Base-by-base conservation (phyloP, 2,329 filamentous ascomycete genomes). In the Fusarium scirpi region DNA sequence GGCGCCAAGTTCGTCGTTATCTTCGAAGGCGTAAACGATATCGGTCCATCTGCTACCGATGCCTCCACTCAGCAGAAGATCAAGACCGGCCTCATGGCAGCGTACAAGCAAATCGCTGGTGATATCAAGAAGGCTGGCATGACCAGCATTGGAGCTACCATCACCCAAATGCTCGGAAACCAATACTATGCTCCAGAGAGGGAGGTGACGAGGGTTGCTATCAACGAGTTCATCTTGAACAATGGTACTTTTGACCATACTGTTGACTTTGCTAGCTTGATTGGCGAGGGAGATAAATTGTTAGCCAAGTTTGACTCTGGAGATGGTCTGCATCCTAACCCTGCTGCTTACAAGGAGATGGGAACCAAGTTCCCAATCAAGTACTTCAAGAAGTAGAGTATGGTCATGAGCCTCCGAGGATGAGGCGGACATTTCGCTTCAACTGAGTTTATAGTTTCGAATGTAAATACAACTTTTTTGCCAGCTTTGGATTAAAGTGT, bases 251-350 rank as follows among this genome's bases (percentile, higher is more conserved):
- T 51, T 38, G 67, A 70, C n/a, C 61, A 70, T 11, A 52, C 38
- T 1, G 62, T 70, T 13, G 67, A 70, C 43, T 70, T 70, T 32
- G 57, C 67, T 5, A 43, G 57, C 3, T 16, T 70, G 24, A 63
- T 70, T 32, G 67, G 67, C 32, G 38, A 45, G 0, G 67, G 67
- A 30, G 67, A 70, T 3, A 70, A 38, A 16, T 24, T 70, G 0
- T 54, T 57, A 13, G 25, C 67, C 13, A 62, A 64, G n/a, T 70
- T 34, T 29, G 62, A 70, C 52, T 58, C 57, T 6, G 67, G 62
- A 1, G 67, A 70, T 30, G 67, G 68, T 43, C 8, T 70, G 1
- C 67, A 70, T 56, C 67, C 67, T 1, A 70, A 70, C 18, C 67
- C 68, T 11, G 29, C 49, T 18, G 67, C 62, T 3, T 70, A 70